Conservation (phyloP, 169 alveolate genomes). For the Eimeria praecox region DNA sequence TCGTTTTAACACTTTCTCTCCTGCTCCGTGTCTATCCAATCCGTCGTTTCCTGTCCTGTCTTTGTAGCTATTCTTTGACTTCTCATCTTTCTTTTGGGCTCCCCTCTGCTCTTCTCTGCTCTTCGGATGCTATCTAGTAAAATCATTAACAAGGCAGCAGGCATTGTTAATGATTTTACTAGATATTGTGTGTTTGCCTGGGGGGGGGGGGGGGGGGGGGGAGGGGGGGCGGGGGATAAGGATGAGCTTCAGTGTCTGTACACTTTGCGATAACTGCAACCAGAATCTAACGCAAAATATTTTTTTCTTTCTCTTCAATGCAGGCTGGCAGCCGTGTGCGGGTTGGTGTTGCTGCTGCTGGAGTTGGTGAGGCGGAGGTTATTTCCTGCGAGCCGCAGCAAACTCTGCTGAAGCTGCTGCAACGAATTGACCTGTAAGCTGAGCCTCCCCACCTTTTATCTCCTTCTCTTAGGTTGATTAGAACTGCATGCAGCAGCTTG, state of each 20-base stretch:
- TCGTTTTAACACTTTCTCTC: background rate
- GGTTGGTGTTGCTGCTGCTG: conserved; percentile 33
- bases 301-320: background rate
- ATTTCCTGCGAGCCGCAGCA: conserved; percentile 34
- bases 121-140: no score
- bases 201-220: no score
- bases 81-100: background rate
- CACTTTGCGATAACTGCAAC: background rate
- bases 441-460: no score
- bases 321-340: conserved; percentile 33
- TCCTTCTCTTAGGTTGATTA: no score
- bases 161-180: no score
- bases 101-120: no score
- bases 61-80: background rate
- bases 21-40: no score
- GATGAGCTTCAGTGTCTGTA: background rate
- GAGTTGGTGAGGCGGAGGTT: conserved; percentile 61
- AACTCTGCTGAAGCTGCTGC: background rate
- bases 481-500: no score
- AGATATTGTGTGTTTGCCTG: no score
- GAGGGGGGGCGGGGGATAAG: no score
- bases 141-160: no score
- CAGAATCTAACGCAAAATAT: background rate
- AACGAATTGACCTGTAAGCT: conserved; percentile 22
- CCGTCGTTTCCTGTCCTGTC: no score